phyloP scores from a whole-genome alignment of 192 early-diverging fungal species.

The Spizellomyces sp. region DNA sequence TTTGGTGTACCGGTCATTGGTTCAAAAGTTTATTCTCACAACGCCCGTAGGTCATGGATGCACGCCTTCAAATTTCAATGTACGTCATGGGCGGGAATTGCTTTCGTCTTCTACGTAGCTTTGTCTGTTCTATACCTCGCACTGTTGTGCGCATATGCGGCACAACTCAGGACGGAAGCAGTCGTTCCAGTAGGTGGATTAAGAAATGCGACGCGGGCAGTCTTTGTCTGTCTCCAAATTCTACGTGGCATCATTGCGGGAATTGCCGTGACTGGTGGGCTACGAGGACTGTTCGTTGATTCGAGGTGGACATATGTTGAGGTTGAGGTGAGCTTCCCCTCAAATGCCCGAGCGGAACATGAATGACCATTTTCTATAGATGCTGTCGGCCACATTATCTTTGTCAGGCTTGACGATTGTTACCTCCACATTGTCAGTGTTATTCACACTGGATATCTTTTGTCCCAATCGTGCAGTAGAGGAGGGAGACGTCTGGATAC shows the following conservation, averaged over 20 bases:
- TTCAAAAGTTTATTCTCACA: too few species aligned
- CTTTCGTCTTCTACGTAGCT: background rate
- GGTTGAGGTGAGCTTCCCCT: too few species aligned
- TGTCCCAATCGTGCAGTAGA: background rate
- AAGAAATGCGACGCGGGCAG: background rate
- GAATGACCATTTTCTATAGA: background rate
- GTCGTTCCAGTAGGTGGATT: too few species aligned
- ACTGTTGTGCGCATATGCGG: background rate
- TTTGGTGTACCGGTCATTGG: too few species aligned
- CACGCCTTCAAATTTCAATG: conserved; percentile 10
- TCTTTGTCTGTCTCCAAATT: conserved; percentile 3
- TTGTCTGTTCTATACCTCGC: background rate
- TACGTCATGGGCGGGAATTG: background rate
- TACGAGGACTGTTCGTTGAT: too few species aligned
- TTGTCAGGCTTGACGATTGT: background rate
- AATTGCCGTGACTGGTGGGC: background rate
- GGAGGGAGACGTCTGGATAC: background rate
- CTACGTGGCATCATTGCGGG: background rate
- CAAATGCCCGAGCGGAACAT: too few species aligned
- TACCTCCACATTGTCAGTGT: background rate
- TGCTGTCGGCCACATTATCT: background rate
- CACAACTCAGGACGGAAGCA: background rate
- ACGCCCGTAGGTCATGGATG: background rate
- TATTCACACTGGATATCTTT: conserved; percentile 6
- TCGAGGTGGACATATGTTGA: too few species aligned